Evolutionary conservation across 208 protist species (phyloP).

Genomic region (Crithidia acanthocephali): DNA sequence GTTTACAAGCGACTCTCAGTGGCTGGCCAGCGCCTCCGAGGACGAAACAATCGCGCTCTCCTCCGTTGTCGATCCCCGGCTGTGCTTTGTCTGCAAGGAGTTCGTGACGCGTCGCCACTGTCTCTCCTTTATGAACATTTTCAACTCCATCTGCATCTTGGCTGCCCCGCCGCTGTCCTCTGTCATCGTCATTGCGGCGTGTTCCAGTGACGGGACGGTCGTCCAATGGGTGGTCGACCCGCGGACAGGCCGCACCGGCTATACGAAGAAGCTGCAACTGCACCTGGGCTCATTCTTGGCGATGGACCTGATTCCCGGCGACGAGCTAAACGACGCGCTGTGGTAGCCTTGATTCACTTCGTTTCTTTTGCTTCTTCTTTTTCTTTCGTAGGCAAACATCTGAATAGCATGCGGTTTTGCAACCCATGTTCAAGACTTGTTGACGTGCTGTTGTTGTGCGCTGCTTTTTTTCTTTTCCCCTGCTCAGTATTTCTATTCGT

Average conservation of each 20-base stretch:
- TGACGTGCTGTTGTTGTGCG: too few species aligned
- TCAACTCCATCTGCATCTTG: constrained; percentile 77
- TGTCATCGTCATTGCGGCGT: constrained; percentile 75
- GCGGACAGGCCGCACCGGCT: constrained; percentile 40
- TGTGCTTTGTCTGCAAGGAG: constrained; percentile 57
- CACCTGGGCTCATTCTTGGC: constrained; percentile 74
- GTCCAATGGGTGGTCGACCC: constrained; percentile 85
- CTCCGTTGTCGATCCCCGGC: constrained; percentile 48
- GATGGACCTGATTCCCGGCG: constrained; percentile 55
- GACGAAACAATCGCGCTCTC: constrained; percentile 78
- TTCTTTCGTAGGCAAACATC: too few species aligned
- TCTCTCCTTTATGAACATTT: constrained; percentile 85
- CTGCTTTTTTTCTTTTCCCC: too few species aligned
- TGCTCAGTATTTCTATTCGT: too few species aligned
- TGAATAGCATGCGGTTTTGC: too few species aligned
- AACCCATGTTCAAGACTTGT: too few species aligned
- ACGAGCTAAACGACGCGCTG: constrained; percentile 19
- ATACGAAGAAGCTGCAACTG: constrained; percentile 81
- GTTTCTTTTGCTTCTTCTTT: too few species aligned
- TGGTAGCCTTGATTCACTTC: constrained; percentile 21
- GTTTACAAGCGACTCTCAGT: constrained; percentile 77
- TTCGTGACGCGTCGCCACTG: constrained; percentile 76
- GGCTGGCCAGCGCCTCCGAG: constrained; percentile 80
- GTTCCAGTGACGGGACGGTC: constrained; percentile 78
- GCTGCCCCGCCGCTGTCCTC: constrained; percentile 67